phyloP scores from a whole-genome alignment of 192 early-diverging fungal species.

The Coemansia sp. region DNA sequence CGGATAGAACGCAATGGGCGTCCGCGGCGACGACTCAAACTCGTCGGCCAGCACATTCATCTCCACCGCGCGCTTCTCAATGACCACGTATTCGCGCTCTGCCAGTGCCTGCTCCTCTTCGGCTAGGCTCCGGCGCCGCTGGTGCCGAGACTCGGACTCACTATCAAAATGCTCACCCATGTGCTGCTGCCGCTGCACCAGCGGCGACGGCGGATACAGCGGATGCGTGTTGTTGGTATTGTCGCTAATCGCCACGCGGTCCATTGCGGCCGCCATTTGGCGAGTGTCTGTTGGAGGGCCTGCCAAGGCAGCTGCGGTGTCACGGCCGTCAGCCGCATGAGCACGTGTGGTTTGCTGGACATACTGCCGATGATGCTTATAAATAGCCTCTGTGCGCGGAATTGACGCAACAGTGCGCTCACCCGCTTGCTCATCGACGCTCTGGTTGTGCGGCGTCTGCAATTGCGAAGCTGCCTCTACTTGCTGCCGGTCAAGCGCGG shows the following conservation, averaged over 20 bases:
- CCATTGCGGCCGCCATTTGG: conserved; percentile 8
- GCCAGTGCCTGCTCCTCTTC: conserved; percentile 56
- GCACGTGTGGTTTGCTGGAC: not conserved
- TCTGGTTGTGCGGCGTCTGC: not conserved
- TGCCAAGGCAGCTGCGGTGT: not conserved
- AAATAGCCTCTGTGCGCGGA: not conserved
- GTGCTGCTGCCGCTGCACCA: not conserved
- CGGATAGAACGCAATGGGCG: conserved; percentile 40
- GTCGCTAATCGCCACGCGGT: conserved; percentile 8
- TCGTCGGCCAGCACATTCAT: conserved; percentile 76
- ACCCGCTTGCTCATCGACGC: not conserved
- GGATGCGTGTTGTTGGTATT: not conserved
- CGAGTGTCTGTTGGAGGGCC: not conserved
- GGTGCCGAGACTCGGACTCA: not conserved
- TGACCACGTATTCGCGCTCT: conserved; percentile 72
- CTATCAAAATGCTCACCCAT: not conserved
- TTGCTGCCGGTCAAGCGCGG: conserved; percentile 50
- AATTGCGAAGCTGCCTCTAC: not conserved
- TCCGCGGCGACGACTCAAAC: conserved; percentile 50
- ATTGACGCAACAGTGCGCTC: not conserved
- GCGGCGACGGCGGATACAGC: conserved; percentile 5
- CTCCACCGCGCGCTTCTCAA: conserved; percentile 69
- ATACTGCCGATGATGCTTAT: conserved; percentile 6
- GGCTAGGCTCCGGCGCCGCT: conserved; percentile 14
- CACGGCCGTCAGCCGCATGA: not conserved